These are phyloP conservation scores for Brettanomyces custersianus DNA, from an alignment of 805 yeast genomes.

Conservation along the genomic window DNA sequence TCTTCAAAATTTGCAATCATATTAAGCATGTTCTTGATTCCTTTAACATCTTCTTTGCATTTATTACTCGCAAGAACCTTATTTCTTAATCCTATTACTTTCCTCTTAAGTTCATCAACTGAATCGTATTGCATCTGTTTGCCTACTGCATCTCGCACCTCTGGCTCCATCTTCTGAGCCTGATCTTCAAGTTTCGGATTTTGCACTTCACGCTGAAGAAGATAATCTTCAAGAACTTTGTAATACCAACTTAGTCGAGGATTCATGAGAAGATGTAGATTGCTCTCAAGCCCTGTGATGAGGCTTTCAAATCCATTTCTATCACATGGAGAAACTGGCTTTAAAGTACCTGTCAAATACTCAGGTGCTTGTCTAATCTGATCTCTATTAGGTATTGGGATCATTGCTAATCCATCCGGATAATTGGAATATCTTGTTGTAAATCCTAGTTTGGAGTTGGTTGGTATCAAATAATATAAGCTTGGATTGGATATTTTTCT, in stretches of 20 bases:
- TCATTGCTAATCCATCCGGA: slow-evolving; percentile 68
- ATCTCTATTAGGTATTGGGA: slow-evolving; percentile 65
- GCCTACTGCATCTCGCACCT: slow-evolving; percentile 6
- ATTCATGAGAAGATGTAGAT: slow-evolving; percentile 33
- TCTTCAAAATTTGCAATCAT: slow-evolving; percentile 15
- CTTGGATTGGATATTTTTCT: slow-evolving; percentile 46
- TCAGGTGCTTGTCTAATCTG: slow-evolving; percentile 62
- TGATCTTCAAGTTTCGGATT: slow-evolving; percentile 1
- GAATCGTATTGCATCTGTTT: slow-evolving; percentile 13
- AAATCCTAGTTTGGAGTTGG: slow-evolving; percentile 19
- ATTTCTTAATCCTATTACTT: slow-evolving; percentile 9
- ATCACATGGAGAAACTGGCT: slow-evolving; percentile 4
- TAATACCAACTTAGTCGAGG: slow-evolving; percentile 65
- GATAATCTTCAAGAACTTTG: slow-evolving; percentile 51
- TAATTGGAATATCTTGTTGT: slow-evolving; percentile 15
- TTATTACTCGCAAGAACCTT: slow-evolving; percentile 4
- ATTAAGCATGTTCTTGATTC: slow-evolving; percentile 15
- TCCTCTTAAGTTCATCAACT: slow-evolving; percentile 15
- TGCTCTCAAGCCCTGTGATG: slow-evolving; percentile 15
- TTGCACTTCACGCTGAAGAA: slow-evolving; percentile 47
- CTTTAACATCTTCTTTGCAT: slow-evolving; percentile 6
- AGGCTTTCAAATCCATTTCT: slow-evolving; percentile 16
- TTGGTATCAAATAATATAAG: slow-evolving; percentile 53
- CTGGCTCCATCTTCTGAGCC: background rate
- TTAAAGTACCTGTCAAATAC: slow-evolving; percentile 9